Evolutionary conservation across 768 basidiomycete species (phyloP).

Genomic region (Hypsizygus marmoreus): DNA sequence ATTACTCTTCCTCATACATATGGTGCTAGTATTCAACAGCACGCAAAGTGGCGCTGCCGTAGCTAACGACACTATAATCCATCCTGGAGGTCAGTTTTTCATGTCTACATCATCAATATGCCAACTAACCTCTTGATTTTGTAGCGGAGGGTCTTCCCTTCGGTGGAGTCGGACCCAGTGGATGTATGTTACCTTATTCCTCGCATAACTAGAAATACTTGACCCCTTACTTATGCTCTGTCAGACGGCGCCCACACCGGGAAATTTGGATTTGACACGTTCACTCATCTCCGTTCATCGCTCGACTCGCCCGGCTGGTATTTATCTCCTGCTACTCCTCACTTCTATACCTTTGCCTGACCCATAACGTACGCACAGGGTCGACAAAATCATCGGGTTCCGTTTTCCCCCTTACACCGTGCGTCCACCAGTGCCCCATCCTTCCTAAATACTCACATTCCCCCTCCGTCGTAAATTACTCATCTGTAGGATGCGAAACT

Average conservation of each 20-base stretch:
- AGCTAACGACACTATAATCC: constrained; percentile 73
- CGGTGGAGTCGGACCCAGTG: constrained; percentile 37
- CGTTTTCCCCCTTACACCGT: constrained; percentile 67
- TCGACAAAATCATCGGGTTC: constrained; percentile 49
- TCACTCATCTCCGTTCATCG: constrained; percentile 72
- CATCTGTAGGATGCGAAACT: constrained; percentile 30
- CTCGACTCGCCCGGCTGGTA: constrained; percentile 62
- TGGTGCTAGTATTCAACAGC: constrained; percentile 56
- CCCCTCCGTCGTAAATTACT: too few species aligned
- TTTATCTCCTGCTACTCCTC: constrained; percentile 13
- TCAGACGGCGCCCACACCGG: constrained; percentile 73
- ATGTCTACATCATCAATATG: background rate
- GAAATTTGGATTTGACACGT: constrained; percentile 74
- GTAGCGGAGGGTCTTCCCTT: constrained; percentile 28
- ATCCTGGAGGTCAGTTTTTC: constrained; percentile 48
- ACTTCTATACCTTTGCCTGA: constrained; percentile 18
- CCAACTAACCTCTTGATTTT: background rate
- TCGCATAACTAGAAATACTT: background rate
- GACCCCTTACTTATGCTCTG: background rate
- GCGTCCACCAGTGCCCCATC: too few species aligned
- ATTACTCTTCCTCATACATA: background rate
- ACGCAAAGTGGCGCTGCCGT: constrained; percentile 73
- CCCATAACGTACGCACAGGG: constrained; percentile 32
- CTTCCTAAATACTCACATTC: too few species aligned
- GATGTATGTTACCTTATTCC: constrained; percentile 51